phyloP scores from a whole-genome alignment of 2,329 filamentous ascomycete species.

The Pestalotiopsis sp. region DNA sequence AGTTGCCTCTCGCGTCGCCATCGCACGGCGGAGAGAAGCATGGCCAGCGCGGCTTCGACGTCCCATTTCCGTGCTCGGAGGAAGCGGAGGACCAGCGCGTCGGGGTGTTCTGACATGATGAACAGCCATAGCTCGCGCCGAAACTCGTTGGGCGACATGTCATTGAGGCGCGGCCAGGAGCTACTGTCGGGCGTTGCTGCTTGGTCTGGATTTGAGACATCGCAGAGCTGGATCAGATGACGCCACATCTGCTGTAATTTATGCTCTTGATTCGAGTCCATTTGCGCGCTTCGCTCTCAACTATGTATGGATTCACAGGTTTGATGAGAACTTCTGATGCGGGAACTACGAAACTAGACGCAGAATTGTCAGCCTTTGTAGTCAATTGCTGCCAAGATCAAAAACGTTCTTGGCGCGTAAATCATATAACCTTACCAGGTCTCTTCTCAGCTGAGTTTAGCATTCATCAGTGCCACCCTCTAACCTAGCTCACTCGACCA shows the following conservation, averaged over 20 bases:
- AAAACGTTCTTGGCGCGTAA: too few relatives aligned
- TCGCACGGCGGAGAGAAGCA: constrained; percentile 39
- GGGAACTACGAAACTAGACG: too few relatives aligned
- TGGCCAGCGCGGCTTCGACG: constrained; percentile 39
- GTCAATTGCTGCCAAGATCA: too few relatives aligned
- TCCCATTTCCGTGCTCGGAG: constrained; percentile 44
- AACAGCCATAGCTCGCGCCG: constrained; percentile 30
- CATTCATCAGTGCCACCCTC: too few relatives aligned
- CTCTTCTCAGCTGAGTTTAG: too few relatives aligned
- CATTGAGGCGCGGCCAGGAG: constrained; percentile 24
- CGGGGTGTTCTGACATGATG: constrained; percentile 37
- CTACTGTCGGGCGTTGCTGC: constrained; percentile 27
- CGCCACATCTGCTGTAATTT: constrained; percentile 7
- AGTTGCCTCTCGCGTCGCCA: constrained; percentile 38
- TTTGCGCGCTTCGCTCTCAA: background rate
- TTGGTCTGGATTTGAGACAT: constrained; percentile 9
- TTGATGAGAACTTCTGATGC: too few relatives aligned
- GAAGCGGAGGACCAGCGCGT: constrained; percentile 40
- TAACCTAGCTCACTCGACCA: too few relatives aligned
- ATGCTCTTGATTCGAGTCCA: background rate
- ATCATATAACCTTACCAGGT: too few relatives aligned
- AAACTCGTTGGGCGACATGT: constrained; percentile 14
- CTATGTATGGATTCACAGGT: too few relatives aligned
- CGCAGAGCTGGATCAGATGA: constrained; percentile 29
- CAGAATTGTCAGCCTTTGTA: too few relatives aligned